Evolutionary conservation across 257 asterid genomes (phyloP).

Genomic region (Mitragyna speciosa): DNA sequence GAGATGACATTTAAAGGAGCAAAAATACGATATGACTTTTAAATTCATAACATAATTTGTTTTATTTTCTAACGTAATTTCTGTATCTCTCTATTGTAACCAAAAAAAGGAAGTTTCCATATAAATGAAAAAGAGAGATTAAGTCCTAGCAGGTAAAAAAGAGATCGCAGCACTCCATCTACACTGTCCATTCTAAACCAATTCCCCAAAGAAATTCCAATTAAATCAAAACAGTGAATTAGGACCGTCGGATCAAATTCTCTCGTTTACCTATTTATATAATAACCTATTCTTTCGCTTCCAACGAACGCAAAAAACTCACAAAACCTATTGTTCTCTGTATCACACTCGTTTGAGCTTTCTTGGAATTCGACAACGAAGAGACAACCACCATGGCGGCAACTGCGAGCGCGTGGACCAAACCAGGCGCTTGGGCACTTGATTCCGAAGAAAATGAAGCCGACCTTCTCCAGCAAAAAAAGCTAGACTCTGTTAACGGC

Average conservation of each 20-base stretch:
- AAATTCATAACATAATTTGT: too few species aligned
- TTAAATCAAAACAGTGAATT: conserved; percentile 16
- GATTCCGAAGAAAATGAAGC: conserved; percentile 82
- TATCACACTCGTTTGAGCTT: neutral
- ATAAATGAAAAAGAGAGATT: neutral
- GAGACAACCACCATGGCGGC: conserved; percentile 67
- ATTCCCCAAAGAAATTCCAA: neutral
- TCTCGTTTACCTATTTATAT: neutral
- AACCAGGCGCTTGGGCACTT: conserved; percentile 95
- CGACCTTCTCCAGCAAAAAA: conserved; percentile 53
- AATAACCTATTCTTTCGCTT: conserved; percentile 25
- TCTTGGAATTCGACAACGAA: too few species aligned
- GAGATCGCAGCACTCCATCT: conserved; percentile 14
- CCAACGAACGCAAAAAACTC: conserved; percentile 35
- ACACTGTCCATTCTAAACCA: conserved; percentile 22
- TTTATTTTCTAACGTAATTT: too few species aligned
- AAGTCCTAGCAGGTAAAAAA: neutral
- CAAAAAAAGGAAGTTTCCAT: too few species aligned
- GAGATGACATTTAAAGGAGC: too few species aligned
- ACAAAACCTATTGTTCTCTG: conserved; percentile 42
- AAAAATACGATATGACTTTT: too few species aligned
- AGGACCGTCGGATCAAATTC: conserved; percentile 42
- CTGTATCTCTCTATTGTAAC: too few species aligned
- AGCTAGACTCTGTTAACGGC: conserved; percentile 27
- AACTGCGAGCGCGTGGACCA: conserved; percentile 76